Percentiles rank a stretch among this genome's conserved stretches.
These are phyloP conservation scores for Penicillium waksmanii DNA, from an alignment of 495 filamentous ascomycete genomes.

Conservation along the genomic window DNA sequence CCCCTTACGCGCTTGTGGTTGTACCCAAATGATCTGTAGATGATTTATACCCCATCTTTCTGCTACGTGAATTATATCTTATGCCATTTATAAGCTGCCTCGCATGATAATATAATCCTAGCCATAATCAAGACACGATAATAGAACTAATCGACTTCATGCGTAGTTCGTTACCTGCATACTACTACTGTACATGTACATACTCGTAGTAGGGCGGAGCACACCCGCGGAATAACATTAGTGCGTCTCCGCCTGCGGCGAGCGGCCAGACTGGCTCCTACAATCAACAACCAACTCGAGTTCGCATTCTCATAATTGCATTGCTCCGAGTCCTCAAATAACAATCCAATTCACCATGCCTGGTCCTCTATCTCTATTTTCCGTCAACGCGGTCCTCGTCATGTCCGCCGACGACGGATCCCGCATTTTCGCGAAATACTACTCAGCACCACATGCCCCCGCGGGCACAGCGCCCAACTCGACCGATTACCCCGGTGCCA, in stretches of 20 bases:
- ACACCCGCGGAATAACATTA: conserved; percentile 48
- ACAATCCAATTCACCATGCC: conserved; percentile 39
- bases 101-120: no score
- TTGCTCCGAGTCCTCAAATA: conserved; percentile 13
- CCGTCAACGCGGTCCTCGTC: conserved; percentile 89
- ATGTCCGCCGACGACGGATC: conserved; percentile 86
- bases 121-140: no score
- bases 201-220: background rate
- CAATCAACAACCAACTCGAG: conserved; percentile 36
- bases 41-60: conserved; percentile 1
- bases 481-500: conserved; percentile 63
- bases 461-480: conserved; percentile 53
- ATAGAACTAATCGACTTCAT: background rate
- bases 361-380: conserved; percentile 76
- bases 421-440: conserved; percentile 95
- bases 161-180: no score
- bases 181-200: no score
- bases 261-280: conserved; percentile 45
- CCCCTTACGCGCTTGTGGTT: background rate
- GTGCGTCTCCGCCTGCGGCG: conserved; percentile 42
- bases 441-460: conserved; percentile 80
- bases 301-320: conserved; percentile 7
- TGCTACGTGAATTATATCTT: background rate
- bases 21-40: conserved; percentile 2
- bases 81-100: no score